A percentile compares a stretch with the other conserved stretches of the same genome.
Conservation (phyloP, 306 rosid genomes). For the Gastrolobium bilobum region DNA sequence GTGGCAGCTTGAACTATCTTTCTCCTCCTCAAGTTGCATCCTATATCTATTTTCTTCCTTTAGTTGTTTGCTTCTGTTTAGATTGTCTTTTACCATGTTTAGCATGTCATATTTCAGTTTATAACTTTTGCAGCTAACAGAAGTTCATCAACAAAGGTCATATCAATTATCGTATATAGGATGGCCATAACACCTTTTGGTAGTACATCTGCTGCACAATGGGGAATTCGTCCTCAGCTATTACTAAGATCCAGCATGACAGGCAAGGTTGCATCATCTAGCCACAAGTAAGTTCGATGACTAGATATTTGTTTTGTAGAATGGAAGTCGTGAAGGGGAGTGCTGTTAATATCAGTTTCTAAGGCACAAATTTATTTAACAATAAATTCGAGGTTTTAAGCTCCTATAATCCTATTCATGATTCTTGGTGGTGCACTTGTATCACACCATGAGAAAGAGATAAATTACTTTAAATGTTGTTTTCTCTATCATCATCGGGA, state of each 20-base stretch:
- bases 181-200: conserved; percentile 87
- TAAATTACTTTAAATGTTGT: conserved; percentile 19
- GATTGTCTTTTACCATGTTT: not conserved
- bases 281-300: conserved; percentile 64
- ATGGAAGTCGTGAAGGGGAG: not conserved
- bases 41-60: conserved; percentile 1
- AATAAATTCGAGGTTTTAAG: conserved; percentile 29
- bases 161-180: conserved; percentile 40
- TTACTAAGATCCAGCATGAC: conserved; percentile 58
- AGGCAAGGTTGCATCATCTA: conserved; percentile 60
- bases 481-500: conserved; percentile 28
- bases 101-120: conserved; percentile 26
- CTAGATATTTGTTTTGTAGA: conserved; percentile 28
- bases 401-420: conserved; percentile 22
- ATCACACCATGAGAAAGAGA: not conserved
- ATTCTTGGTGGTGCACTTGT: conserved; percentile 34
- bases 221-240: conserved; percentile 77
- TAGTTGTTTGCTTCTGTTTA: conserved; percentile 15
- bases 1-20: conserved; percentile 1
- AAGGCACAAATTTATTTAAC: not conserved
- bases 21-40: conserved; percentile 10
- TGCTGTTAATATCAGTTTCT: not conserved
- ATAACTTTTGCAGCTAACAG: conserved; percentile 38
- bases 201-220: conserved; percentile 78
- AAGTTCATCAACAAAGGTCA: conserved; percentile 13